Evolutionary conservation across 2,329 filamentous ascomycete species (phyloP).

Genomic region (Neofusicoccum sp.): DNA sequence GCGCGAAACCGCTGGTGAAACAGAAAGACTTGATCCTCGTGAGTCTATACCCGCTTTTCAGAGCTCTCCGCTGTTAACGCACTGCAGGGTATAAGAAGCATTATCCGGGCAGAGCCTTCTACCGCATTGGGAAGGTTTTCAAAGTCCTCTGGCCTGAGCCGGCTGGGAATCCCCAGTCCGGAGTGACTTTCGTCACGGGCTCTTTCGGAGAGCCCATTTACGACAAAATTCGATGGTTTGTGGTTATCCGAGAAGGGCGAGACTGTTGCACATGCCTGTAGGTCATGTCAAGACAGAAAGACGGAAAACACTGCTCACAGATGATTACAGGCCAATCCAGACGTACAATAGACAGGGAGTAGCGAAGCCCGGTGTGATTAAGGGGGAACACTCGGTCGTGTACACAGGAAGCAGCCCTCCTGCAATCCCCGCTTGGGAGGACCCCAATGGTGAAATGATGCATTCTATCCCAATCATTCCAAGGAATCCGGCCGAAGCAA

Average conservation of each 20-base stretch:
- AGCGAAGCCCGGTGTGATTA: not conserved
- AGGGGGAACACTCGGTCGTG: slow-evolving; percentile 6
- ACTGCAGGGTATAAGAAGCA: not conserved
- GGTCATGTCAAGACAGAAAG: not conserved
- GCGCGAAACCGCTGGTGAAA: not conserved
- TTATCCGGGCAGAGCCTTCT: not conserved
- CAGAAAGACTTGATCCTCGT: slow-evolving; percentile 9
- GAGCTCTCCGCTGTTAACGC: too few relatives aligned
- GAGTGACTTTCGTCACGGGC: slow-evolving; percentile 2
- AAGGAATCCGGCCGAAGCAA: slow-evolving; percentile 16
- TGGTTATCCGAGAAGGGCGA: slow-evolving; percentile 12
- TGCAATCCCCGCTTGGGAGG: not conserved
- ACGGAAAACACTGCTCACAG: not conserved
- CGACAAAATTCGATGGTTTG: slow-evolving; percentile 20
- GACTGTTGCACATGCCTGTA: slow-evolving; percentile 19
- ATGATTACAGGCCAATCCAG: not conserved
- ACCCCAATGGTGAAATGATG: slow-evolving; percentile 15
- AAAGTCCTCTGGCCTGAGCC: slow-evolving; percentile 15
- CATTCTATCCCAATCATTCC: slow-evolving; percentile 22
- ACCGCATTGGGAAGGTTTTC: slow-evolving; percentile 10
- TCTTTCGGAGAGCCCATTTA: not conserved
- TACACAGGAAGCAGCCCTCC: not conserved
- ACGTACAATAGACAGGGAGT: slow-evolving; percentile 13
- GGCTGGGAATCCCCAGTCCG: not conserved
- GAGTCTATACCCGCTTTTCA: not conserved